Evolutionary conservation across 78 protist species (phyloP).

Genomic region (Planoprotostelium fungivorum): DNA sequence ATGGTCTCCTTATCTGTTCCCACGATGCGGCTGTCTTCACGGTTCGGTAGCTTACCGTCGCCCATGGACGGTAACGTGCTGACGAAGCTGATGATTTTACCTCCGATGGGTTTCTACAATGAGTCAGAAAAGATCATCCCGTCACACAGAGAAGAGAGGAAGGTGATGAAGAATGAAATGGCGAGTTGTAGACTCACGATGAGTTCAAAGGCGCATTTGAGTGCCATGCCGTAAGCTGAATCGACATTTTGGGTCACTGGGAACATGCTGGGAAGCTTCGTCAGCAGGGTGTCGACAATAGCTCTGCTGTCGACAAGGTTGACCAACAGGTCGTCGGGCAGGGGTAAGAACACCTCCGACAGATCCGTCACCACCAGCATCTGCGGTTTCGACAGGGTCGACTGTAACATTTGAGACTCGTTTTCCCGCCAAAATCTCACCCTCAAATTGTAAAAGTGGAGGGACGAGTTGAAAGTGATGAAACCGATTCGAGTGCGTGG

Average conservation of each 20-base stretch:
- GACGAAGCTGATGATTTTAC: slow-evolving; percentile 40
- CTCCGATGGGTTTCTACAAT: slow-evolving; percentile 48
- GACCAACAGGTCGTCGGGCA: slow-evolving; percentile 52
- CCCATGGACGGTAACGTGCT: slow-evolving; percentile 50
- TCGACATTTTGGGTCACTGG: slow-evolving; percentile 43
- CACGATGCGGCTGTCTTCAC: slow-evolving; percentile 36
- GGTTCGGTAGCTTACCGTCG: slow-evolving; percentile 30
- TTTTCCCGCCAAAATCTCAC: neutral
- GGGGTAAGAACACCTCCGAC: slow-evolving; percentile 38
- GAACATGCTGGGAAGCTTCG: slow-evolving; percentile 27
- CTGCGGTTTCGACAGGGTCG: slow-evolving; percentile 33
- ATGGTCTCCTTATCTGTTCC: slow-evolving; percentile 45
- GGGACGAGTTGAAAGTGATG: slow-evolving; percentile 52
- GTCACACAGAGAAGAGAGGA: too few relatives aligned
- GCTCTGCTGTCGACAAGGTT: slow-evolving; percentile 34
- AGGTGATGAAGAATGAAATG: too few relatives aligned
- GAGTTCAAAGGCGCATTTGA: slow-evolving; percentile 40
- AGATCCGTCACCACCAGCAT: slow-evolving; percentile 64
- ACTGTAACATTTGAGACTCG: slow-evolving; percentile 5
- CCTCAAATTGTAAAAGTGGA: slow-evolving; percentile 52
- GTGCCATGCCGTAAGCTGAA: slow-evolving; percentile 45
- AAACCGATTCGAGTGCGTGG: slow-evolving; percentile 52
- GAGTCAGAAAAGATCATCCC: neutral
- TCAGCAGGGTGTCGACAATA: slow-evolving; percentile 16
- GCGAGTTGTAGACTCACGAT: slow-evolving; percentile 10